phyloP scores from a whole-genome alignment of 352 stramenopile genomes.

The Salisapilia sapeloensis region DNA sequence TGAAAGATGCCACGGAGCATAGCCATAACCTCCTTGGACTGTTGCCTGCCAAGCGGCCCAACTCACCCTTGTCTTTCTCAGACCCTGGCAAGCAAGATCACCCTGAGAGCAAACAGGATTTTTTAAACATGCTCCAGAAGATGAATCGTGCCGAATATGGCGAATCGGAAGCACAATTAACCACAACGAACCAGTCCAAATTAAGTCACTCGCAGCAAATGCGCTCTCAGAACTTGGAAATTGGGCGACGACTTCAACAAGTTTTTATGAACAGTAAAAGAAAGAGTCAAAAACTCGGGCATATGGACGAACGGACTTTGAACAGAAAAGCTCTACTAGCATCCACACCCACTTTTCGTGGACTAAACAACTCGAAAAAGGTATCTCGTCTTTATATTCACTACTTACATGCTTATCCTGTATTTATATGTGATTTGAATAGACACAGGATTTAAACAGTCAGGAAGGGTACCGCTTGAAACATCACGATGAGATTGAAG shows the following conservation, averaged over 20 bases:
- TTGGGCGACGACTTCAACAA: constrained; percentile 15
- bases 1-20: constrained; percentile 23
- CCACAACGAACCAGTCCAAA: constrained; percentile 5
- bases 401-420: background rate
- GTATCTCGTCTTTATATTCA: background rate
- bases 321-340: constrained; percentile 2
- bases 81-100: constrained; percentile 3
- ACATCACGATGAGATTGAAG: constrained; percentile 22
- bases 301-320: constrained; percentile 2
- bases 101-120: constrained; percentile 15
- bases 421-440: background rate
- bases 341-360: background rate
- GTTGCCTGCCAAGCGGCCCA: constrained; percentile 21
- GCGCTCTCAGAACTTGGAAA: constrained; percentile 13
- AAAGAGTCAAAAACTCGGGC: constrained; percentile 3
- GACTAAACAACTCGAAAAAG: constrained; percentile 2
- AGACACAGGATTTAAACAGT: constrained; percentile 1
- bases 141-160: constrained; percentile 28
- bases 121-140: constrained; percentile 18
- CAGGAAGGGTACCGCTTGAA: constrained; percentile 4
- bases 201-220: constrained; percentile 15
- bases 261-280: constrained; percentile 6
- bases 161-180: constrained; percentile 13
- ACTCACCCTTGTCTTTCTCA: constrained; percentile 2
- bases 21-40: constrained; percentile 21